Evolutionary conservation across 2,329 filamentous ascomycete genomes (phyloP).

Genomic region (Xylaria sp.): DNA sequence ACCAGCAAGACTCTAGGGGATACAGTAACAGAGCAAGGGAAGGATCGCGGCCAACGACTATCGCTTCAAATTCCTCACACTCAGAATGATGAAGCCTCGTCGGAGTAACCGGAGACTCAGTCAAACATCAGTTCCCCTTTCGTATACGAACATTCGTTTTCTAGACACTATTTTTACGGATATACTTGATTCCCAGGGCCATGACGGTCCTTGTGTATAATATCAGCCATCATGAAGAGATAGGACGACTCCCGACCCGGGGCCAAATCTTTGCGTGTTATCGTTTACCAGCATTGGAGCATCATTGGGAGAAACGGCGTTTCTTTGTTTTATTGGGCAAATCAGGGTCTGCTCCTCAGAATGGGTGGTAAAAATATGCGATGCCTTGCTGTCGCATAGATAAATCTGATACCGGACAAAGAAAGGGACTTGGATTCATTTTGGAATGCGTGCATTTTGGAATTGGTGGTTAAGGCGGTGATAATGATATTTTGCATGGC

Average conservation of each 20-base stretch:
- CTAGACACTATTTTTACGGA: constrained; percentile 19
- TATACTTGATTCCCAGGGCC: constrained; percentile 21
- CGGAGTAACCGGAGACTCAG: constrained; percentile 18
- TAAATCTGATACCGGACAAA: constrained; percentile 38
- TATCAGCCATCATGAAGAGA: constrained; percentile 29
- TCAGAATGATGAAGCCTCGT: constrained; percentile 28
- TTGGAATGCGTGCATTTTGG: constrained; percentile 44
- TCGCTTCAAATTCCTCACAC: constrained; percentile 47
- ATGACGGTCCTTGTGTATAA: constrained; percentile 35
- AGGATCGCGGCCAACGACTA: constrained; percentile 41
- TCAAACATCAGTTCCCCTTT: constrained; percentile 12
- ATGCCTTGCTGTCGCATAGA: constrained; percentile 29
- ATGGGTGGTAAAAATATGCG: constrained; percentile 29
- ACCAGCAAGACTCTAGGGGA: constrained; percentile 30
- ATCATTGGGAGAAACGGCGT: constrained; percentile 28
- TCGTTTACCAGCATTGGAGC: constrained; percentile 27
- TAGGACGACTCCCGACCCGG: constrained; percentile 18
- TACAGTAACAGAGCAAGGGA: constrained; percentile 32
- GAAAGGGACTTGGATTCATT: constrained; percentile 43
- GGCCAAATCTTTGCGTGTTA: background rate
- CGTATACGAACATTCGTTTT: constrained; percentile 27
- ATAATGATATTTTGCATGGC: constrained; percentile 41
- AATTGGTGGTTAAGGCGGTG: constrained; percentile 44
- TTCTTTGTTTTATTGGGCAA: constrained; percentile 25
- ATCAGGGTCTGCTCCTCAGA: constrained; percentile 7